Percentiles rank a stretch among this genome's conserved stretches.
Conservation (phyloP, 2,329 filamentous ascomycete species). For the Chaetomium sp. region DNA sequence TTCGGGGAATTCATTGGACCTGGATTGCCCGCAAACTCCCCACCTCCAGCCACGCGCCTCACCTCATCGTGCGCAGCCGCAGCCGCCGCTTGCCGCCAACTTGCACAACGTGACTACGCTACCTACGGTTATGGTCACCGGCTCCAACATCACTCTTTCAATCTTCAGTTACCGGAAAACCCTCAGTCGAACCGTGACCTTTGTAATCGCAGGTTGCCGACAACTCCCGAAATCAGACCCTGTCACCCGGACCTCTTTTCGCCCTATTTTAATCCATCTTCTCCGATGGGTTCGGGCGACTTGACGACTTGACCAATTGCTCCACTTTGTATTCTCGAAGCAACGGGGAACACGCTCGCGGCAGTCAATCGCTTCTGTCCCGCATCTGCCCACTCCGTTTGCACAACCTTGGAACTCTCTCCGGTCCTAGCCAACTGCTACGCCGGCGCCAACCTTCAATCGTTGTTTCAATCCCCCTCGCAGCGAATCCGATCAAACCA, state of each 20-base stretch:
- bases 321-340: background rate
- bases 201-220: background rate
- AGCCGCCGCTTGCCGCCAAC: constrained; percentile 7
- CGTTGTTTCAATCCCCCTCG: background rate
- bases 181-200: background rate
- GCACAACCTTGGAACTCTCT: background rate
- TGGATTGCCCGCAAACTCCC: constrained; percentile 18
- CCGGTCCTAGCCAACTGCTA: too few species aligned
- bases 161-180: background rate
- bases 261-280: background rate
- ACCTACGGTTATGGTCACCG: background rate
- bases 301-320: background rate
- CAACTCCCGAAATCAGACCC: background rate
- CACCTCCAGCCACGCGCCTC: constrained; percentile 34
- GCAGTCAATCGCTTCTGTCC: constrained; percentile 21
- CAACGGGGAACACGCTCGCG: constrained; percentile 10
- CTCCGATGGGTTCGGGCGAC: background rate
- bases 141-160: background rate
- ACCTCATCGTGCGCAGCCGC: background rate
- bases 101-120: constrained; percentile 3
- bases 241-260: background rate
- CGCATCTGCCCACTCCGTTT: background rate
- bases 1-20: constrained; percentile 36
- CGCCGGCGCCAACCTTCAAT: background rate
- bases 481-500: background rate